phyloP scores from a whole-genome alignment of 495 filamentous ascomycete species.

The Penicillium coprophilum region DNA sequence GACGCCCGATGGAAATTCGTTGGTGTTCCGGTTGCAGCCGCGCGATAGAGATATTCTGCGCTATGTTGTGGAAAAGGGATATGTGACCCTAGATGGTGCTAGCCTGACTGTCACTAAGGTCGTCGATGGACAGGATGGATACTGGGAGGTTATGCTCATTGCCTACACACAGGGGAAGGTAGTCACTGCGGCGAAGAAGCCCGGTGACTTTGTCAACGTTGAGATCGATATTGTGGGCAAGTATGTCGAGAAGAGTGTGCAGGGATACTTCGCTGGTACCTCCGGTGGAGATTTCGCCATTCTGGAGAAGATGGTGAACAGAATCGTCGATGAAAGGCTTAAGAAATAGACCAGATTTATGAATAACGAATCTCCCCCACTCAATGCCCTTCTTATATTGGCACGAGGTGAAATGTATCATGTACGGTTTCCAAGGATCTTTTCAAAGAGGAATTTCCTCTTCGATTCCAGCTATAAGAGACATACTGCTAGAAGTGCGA shows the following conservation, averaged over 20 bases:
- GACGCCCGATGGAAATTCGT: conserved; percentile 78
- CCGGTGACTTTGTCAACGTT: conserved; percentile 88
- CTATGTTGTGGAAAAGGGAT: conserved; percentile 96
- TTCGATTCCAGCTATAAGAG: background rate
- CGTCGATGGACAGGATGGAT: conserved; percentile 65
- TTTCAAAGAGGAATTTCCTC: background rate
- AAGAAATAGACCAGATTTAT: conserved; percentile 31
- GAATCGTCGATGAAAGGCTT: conserved; percentile 73
- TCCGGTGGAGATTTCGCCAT: conserved; percentile 57
- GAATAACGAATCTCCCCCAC: conserved; percentile 10
- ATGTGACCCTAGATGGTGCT: conserved; percentile 92
- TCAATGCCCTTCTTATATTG: background rate
- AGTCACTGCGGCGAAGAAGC: conserved; percentile 75
- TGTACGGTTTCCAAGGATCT: too few species aligned
- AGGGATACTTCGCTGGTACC: conserved; percentile 55
- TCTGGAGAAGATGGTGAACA: conserved; percentile 80
- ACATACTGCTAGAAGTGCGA: background rate
- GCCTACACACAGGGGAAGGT: conserved; percentile 96
- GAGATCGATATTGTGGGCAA: conserved; percentile 99
- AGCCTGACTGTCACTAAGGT: conserved; percentile 90
- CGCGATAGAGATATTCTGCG: conserved; percentile 62
- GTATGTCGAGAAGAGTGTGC: conserved; percentile 93
- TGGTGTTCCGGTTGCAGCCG: conserved; percentile 81
- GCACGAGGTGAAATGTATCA: background rate
- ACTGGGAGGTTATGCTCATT: conserved; percentile 99